phyloP scores from a whole-genome alignment of 805 yeast genomes.

The Nakazawaea sp. region DNA sequence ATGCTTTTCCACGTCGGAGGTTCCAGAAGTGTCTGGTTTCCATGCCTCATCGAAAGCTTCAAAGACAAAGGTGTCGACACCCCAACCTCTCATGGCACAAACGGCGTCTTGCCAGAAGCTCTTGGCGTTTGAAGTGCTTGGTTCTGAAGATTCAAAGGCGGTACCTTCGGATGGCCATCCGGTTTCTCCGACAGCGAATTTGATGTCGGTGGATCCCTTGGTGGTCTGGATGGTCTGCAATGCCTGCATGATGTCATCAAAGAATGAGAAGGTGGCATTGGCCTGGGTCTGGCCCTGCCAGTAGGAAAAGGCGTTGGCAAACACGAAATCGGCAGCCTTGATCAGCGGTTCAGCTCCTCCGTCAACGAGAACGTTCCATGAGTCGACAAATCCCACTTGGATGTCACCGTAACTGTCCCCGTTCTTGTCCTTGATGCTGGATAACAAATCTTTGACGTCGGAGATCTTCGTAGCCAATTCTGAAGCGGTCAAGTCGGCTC shows the following conservation, averaged over 20 bases:
- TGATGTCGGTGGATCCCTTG: slow-evolving; percentile 81
- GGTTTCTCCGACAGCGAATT: slow-evolving; percentile 95
- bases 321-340: slow-evolving; percentile 74
- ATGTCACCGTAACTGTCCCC: slow-evolving; percentile 69
- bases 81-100: slow-evolving; percentile 95
- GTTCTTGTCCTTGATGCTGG: slow-evolving; percentile 63
- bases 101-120: slow-evolving; percentile 82
- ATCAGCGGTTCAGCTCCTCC: slow-evolving; percentile 67
- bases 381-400: slow-evolving; percentile 91
- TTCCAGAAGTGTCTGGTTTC: slow-evolving; percentile 89
- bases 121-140: slow-evolving; percentile 68
- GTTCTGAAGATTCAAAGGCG: slow-evolving; percentile 56
- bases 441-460: slow-evolving; percentile 53
- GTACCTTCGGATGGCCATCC: slow-evolving; percentile 95
- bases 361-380: slow-evolving; percentile 90
- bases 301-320: slow-evolving; percentile 95
- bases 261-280: slow-evolving; percentile 86
- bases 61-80: slow-evolving; percentile 84
- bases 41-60: slow-evolving; percentile 96
- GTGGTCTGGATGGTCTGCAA: slow-evolving; percentile 77
- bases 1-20: slow-evolving; percentile 81
- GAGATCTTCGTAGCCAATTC: slow-evolving; percentile 64
- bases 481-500: slow-evolving; percentile 74
- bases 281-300: slow-evolving; percentile 93
- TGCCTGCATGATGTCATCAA: slow-evolving; percentile 97